Conservation (phyloP, 2,329 filamentous ascomycete species). For the Aaosphaeria pasadenensis region DNA sequence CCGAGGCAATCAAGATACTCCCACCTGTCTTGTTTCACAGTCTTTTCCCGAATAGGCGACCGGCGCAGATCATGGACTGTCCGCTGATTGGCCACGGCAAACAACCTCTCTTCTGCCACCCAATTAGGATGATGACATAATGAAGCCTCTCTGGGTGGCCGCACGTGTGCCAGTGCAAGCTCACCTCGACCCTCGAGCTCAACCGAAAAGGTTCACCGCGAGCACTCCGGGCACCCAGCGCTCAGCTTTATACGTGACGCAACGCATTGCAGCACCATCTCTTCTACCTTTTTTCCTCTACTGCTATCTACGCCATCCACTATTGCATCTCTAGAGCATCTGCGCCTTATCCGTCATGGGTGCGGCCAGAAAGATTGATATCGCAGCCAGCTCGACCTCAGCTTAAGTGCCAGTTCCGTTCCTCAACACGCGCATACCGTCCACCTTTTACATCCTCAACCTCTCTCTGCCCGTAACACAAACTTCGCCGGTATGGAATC, state of each 20-base stretch:
- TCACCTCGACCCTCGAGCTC: neutral
- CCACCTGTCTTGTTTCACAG: too few relatives aligned
- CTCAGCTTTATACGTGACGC: neutral
- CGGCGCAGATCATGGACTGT: too few relatives aligned
- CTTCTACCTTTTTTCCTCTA: neutral
- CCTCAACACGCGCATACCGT: slow-evolving; percentile 17
- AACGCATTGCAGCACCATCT: neutral
- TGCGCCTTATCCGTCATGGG: slow-evolving; percentile 24
- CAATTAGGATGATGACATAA: too few relatives aligned
- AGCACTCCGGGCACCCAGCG: neutral
- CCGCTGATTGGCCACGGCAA: too few relatives aligned
- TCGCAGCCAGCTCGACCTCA: slow-evolving; percentile 18
- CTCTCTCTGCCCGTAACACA: slow-evolving; percentile 26
- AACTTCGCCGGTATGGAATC: slow-evolving; percentile 16
- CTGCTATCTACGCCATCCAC: neutral
- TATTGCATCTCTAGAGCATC: too few relatives aligned
- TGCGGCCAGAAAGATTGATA: slow-evolving; percentile 17
- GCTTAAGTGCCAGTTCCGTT: neutral
- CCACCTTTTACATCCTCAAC: slow-evolving; percentile 20
- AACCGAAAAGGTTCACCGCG: neutral
- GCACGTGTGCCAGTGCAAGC: too few relatives aligned
- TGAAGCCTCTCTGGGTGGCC: too few relatives aligned
- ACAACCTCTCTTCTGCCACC: too few relatives aligned
- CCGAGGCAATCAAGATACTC: too few relatives aligned
- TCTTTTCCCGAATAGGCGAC: too few relatives aligned